Conservation (phyloP, 2,329 filamentous ascomycete species). For the Botrytis porri region DNA sequence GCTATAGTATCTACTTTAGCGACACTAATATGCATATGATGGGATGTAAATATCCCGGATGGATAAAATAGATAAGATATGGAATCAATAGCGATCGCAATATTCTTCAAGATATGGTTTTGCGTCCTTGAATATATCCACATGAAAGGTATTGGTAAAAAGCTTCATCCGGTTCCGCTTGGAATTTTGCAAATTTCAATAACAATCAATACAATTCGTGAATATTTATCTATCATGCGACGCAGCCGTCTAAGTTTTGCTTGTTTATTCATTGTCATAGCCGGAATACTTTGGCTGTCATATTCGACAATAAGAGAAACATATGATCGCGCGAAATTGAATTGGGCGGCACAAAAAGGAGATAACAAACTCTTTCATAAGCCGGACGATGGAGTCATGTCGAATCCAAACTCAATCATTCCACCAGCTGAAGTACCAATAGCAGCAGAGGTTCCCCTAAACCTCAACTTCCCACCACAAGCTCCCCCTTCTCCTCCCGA, state of each 20-base stretch:
- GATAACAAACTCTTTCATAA: not conserved
- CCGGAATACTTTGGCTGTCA: not conserved
- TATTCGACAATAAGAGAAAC: not conserved
- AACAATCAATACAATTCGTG: not conserved
- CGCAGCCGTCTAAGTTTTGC: constrained; percentile 5
- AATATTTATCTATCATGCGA: not conserved
- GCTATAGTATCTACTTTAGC: not conserved
- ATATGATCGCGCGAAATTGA: not conserved
- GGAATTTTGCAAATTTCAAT: not conserved
- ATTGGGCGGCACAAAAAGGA: not conserved
- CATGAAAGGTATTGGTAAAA: not conserved
- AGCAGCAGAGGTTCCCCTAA: not conserved
- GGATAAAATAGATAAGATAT: not conserved
- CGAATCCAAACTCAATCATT: not conserved
- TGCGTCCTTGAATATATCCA: not conserved
- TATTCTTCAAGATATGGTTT: not conserved
- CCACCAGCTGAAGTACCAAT: not conserved
- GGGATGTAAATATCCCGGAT: not conserved
- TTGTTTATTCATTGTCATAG: not conserved
- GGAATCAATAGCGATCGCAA: not conserved
- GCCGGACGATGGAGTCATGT: not conserved
- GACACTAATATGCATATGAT: not conserved
- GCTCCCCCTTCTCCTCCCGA: not conserved
- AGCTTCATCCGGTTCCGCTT: too few species aligned
- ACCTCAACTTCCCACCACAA: not conserved